These are phyloP conservation scores for Candida glaebosa DNA, from an alignment of 805 yeast species.

Conservation along the genomic window DNA sequence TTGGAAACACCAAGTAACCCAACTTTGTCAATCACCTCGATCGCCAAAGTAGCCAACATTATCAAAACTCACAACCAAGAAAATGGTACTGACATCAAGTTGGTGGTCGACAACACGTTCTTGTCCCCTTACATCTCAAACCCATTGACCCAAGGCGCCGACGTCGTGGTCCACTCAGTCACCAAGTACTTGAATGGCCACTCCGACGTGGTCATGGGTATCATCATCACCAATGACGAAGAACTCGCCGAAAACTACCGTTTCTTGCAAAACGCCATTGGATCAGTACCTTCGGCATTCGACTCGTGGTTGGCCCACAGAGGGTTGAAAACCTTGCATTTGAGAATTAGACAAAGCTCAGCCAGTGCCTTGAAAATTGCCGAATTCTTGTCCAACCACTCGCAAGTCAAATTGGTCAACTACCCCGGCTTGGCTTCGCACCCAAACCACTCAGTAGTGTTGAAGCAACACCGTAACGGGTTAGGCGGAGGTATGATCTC, in stretches of 20 bases:
- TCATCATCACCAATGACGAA: constrained; percentile 65
- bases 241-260: constrained; percentile 59
- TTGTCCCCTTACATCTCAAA: constrained; percentile 83
- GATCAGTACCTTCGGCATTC: constrained; percentile 86
- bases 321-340: constrained; percentile 82
- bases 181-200: constrained; percentile 92
- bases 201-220: constrained; percentile 87
- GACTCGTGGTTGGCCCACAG: constrained; percentile 93
- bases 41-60: constrained; percentile 54
- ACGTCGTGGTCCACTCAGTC: constrained; percentile 82
- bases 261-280: constrained; percentile 83
- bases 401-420: constrained; percentile 62
- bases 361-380: constrained; percentile 66
- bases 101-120: constrained; percentile 88
- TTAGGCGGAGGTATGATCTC: constrained; percentile 93
- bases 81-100: constrained; percentile 49
- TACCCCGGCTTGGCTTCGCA: constrained; percentile 80
- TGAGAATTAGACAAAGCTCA: constrained; percentile 72
- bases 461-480: constrained; percentile 74
- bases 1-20: constrained; percentile 89
- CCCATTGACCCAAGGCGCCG: constrained; percentile 82
- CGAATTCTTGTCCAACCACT: constrained; percentile 50
- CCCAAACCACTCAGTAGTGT: constrained; percentile 58
- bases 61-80: constrained; percentile 44
- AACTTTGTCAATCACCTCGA: constrained; percentile 76